Evolutionary conservation across 2,329 filamentous ascomycete species (phyloP).

Genomic region (Beauveria rudraprayagi): DNA sequence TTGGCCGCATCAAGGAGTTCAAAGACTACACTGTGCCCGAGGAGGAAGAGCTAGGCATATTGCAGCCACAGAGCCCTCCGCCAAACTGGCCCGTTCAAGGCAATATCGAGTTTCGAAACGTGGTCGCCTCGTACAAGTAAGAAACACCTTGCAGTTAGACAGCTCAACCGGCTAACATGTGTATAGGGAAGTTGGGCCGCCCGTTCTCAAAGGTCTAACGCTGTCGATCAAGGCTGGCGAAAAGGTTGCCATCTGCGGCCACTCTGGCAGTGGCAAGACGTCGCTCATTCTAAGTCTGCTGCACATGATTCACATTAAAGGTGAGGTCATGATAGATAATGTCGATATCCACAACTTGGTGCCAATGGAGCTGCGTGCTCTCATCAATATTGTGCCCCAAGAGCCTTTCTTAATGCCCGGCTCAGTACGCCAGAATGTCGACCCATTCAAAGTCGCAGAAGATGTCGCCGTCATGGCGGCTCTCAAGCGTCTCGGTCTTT

Average conservation of each 20-base stretch:
- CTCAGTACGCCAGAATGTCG: constrained; percentile 40
- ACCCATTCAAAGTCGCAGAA: constrained; percentile 29
- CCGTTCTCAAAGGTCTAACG: constrained; percentile 22
- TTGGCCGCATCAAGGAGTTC: constrained; percentile 21
- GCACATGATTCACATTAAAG: constrained; percentile 36
- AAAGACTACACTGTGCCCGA: constrained; percentile 18
- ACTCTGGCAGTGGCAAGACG: constrained; percentile 29
- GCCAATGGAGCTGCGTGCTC: constrained; percentile 31
- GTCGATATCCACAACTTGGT: constrained; percentile 29
- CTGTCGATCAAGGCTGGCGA: constrained; percentile 25
- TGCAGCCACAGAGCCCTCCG: constrained; percentile 13
- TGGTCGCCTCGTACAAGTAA: constrained; percentile 18
- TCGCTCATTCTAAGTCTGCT: constrained; percentile 35
- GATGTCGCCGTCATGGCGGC: constrained; percentile 35
- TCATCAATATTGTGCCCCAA: constrained; percentile 41
- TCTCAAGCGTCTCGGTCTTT: constrained; percentile 37
- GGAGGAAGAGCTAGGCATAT: constrained; percentile 7
- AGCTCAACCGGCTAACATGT: not conserved
- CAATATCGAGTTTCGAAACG: constrained; percentile 18
- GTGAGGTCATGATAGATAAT: constrained; percentile 36
- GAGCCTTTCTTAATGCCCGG: constrained; percentile 40
- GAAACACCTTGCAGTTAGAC: not conserved
- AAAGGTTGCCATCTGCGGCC: constrained; percentile 36
- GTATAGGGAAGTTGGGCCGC: not conserved
- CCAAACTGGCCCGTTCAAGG: constrained; percentile 21